Evolutionary conservation across 2,329 filamentous ascomycete genomes (phyloP).

Genomic region (Aureobasidium leucospermi): DNA sequence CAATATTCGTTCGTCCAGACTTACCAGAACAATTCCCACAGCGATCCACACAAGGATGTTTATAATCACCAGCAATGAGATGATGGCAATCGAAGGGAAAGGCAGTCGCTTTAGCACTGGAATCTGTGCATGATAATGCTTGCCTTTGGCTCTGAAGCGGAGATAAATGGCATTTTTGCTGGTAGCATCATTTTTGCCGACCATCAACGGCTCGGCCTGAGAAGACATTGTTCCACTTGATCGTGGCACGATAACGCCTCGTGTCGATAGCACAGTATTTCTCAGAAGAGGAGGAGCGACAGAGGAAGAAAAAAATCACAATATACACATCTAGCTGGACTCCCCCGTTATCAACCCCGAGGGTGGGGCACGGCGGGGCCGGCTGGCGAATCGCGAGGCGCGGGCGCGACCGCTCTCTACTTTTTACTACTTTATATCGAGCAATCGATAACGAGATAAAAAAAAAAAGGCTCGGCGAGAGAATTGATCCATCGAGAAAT

Average conservation of each 20-base stretch:
- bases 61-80: slow-evolving; percentile 44
- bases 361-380: slow-evolving; percentile 7
- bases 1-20: slow-evolving; percentile 15
- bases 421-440: neutral
- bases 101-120: slow-evolving; percentile 52
- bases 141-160: slow-evolving; percentile 29
- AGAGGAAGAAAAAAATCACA: neutral
- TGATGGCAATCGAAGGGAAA: slow-evolving; percentile 50
- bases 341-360: neutral
- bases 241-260: neutral
- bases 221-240: neutral
- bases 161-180: slow-evolving; percentile 12
- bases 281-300: neutral
- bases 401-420: neutral
- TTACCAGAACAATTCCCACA: slow-evolving; percentile 50
- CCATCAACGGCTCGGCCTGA: neutral
- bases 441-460: neutral
- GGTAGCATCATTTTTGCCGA: neutral
- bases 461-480: no score
- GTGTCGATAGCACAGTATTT: neutral
- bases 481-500: no score
- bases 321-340: neutral
- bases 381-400: neutral
- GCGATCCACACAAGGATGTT: slow-evolving; percentile 54
- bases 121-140: slow-evolving; percentile 42